These are phyloP conservation scores for Pseudogymnoascus sp. DNA, from an alignment of 2,329 filamentous ascomycete species.

Conservation along the genomic window DNA sequence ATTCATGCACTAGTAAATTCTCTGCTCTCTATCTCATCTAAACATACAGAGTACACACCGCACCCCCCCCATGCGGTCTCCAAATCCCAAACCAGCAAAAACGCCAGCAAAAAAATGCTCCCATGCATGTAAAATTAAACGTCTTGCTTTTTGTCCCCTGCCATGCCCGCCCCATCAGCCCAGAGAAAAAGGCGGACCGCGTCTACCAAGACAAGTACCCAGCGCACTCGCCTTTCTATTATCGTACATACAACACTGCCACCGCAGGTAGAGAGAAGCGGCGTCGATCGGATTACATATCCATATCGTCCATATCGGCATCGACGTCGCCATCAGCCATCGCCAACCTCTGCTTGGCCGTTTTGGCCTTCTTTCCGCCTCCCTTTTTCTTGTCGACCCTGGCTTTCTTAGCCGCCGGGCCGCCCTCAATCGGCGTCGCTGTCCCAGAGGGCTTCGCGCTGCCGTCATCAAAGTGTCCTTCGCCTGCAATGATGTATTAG, in stretches of 20 bases:
- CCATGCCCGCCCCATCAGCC: slow-evolving; percentile 6
- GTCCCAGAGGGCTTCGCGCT: slow-evolving; percentile 76
- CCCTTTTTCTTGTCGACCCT: slow-evolving; percentile 43
- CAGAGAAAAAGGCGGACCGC: slow-evolving; percentile 1
- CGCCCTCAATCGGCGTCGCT: slow-evolving; percentile 65
- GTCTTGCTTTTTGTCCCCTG: slow-evolving; percentile 8
- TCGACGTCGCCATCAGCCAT: slow-evolving; percentile 53
- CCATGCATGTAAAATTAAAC: slow-evolving; percentile 5
- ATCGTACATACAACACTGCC: slow-evolving; percentile 3
- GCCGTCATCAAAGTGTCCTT: slow-evolving; percentile 89
- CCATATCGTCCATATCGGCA: slow-evolving; percentile 10
- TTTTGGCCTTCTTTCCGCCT: slow-evolving; percentile 56
- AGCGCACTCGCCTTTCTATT: neutral
- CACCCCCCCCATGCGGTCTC: neutral
- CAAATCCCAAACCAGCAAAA: neutral
- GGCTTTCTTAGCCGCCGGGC: slow-evolving; percentile 48
- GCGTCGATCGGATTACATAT: slow-evolving; percentile 1
- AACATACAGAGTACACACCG: slow-evolving; percentile 8
- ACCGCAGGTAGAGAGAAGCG: neutral
- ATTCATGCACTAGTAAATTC: neutral
- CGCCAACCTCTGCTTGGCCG: slow-evolving; percentile 59
- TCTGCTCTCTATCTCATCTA: slow-evolving; percentile 1
- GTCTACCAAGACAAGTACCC: slow-evolving; percentile 6
- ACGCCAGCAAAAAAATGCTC: slow-evolving; percentile 6
- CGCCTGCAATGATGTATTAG: slow-evolving; percentile 54